Evolutionary conservation across 2,329 filamentous ascomycete species (phyloP).

Genomic region (Penicillium sp.): DNA sequence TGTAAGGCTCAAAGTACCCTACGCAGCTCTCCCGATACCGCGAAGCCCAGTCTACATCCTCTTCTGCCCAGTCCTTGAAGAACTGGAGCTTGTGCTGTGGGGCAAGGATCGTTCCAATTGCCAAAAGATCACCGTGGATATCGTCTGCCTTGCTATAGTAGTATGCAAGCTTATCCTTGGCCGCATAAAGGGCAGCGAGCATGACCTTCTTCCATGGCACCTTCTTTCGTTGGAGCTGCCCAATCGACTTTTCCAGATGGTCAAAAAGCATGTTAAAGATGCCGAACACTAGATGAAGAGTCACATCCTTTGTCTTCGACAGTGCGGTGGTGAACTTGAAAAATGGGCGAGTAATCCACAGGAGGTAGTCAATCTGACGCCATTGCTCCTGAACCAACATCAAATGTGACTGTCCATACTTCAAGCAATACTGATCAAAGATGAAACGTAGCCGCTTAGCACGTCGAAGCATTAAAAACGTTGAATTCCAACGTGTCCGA

Average conservation of each 20-base stretch:
- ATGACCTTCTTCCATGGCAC: slow-evolving; percentile 12
- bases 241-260: slow-evolving; percentile 9
- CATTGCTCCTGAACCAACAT: not conserved
- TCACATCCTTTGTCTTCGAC: not conserved
- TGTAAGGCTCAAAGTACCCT: too few species aligned
- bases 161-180: slow-evolving; percentile 4
- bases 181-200: slow-evolving; percentile 6
- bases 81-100: slow-evolving; percentile 11
- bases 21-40: too few species aligned
- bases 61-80: not conserved
- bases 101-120: slow-evolving; percentile 10
- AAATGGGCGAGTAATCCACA: not conserved
- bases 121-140: slow-evolving; percentile 7
- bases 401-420: not conserved
- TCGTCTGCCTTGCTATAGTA: slow-evolving; percentile 9
- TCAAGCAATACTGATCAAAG: not conserved
- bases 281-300: not conserved
- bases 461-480: not conserved
- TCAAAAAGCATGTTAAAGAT: slow-evolving; percentile 15
- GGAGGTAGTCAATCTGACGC: not conserved
- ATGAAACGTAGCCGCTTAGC: not conserved
- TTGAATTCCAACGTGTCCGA: not conserved
- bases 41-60: too few species aligned
- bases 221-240: slow-evolving; percentile 8
- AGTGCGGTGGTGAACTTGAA: not conserved